A percentile compares a stretch with the other conserved stretches of the same genome.
These are phyloP conservation scores for Cantharellus anzutake DNA, from an alignment of 768 basidiomycete genomes.

Conservation along the genomic window DNA sequence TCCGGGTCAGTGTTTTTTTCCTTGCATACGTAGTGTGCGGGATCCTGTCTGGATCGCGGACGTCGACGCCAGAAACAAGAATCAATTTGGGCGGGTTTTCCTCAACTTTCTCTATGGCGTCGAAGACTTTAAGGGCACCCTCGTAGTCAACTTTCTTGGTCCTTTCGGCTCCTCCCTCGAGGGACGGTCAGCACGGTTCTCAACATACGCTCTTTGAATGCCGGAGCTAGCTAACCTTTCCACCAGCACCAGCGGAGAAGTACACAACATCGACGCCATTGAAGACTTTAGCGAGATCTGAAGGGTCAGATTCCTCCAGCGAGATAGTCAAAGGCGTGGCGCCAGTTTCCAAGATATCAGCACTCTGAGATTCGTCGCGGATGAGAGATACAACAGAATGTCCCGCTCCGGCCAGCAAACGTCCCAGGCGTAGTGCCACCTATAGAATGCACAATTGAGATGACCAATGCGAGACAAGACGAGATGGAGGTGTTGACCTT, in stretches of 20 bases:
- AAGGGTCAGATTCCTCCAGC: slow-evolving; percentile 30
- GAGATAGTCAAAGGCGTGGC: slow-evolving; percentile 32
- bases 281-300: slow-evolving; percentile 30
- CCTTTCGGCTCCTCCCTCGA: slow-evolving; percentile 9
- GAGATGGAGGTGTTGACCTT: slow-evolving; percentile 18
- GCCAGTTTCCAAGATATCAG: slow-evolving; percentile 22
- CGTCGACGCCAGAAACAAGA: slow-evolving; percentile 39
- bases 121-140: slow-evolving; percentile 49
- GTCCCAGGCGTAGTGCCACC: slow-evolving; percentile 31
- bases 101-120: slow-evolving; percentile 37
- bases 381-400: slow-evolving; percentile 37
- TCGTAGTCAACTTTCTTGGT: slow-evolving; percentile 39
- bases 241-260: slow-evolving; percentile 33
- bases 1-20: neutral
- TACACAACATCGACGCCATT: slow-evolving; percentile 17
- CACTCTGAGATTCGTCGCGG: slow-evolving; percentile 26
- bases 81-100: slow-evolving; percentile 31
- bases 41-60: slow-evolving; percentile 30
- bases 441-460: slow-evolving; percentile 10
- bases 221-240: slow-evolving; percentile 25
- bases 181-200: slow-evolving; percentile 19
- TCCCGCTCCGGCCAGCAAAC: slow-evolving; percentile 23
- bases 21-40: slow-evolving; percentile 31
- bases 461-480: neutral
- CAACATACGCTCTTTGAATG: neutral